phyloP scores from a whole-genome alignment of 2,329 filamentous ascomycete species.

The Colletotrichum plurivorum region DNA sequence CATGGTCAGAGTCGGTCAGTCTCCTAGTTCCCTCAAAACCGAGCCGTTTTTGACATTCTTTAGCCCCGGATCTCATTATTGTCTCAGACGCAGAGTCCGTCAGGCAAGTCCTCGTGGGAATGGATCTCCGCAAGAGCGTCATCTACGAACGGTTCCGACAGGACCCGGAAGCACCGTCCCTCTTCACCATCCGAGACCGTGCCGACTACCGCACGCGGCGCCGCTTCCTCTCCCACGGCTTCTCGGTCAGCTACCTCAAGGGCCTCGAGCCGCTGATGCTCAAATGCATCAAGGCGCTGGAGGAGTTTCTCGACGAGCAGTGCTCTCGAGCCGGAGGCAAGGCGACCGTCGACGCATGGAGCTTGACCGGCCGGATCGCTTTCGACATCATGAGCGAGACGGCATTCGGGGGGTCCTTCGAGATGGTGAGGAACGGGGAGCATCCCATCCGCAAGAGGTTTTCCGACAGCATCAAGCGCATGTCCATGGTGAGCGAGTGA shows the following conservation, averaged over 20 bases:
- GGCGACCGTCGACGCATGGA: slow-evolving; percentile 11
- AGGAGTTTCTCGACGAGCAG: slow-evolving; percentile 20
- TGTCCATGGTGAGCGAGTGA: slow-evolving; percentile 2
- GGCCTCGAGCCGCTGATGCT: slow-evolving; percentile 15
- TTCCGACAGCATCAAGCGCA: slow-evolving; percentile 3
- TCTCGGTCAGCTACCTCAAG: slow-evolving; percentile 19
- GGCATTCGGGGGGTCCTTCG: slow-evolving; percentile 10
- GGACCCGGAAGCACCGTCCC: slow-evolving; percentile 1
- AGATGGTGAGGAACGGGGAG: slow-evolving; percentile 23
- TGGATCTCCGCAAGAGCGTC: slow-evolving; percentile 22
- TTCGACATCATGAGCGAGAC: slow-evolving; percentile 23
- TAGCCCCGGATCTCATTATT: slow-evolving; percentile 3
- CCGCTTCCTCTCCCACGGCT: slow-evolving; percentile 16
- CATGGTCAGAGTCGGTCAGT: slow-evolving; percentile 10
- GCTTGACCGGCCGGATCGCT: neutral
- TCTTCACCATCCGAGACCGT: slow-evolving; percentile 23
- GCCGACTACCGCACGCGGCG: slow-evolving; percentile 17
- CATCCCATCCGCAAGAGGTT: slow-evolving; percentile 16
- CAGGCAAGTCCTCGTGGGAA: slow-evolving; percentile 8
- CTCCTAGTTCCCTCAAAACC: neutral
- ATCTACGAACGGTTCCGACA: slow-evolving; percentile 24
- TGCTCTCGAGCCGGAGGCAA: neutral
- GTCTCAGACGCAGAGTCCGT: slow-evolving; percentile 12
- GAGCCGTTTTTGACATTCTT: neutral
- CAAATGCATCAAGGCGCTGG: slow-evolving; percentile 9